phyloP scores from a whole-genome alignment of 2,329 filamentous ascomycete species.

The Daldinia sp. region DNA sequence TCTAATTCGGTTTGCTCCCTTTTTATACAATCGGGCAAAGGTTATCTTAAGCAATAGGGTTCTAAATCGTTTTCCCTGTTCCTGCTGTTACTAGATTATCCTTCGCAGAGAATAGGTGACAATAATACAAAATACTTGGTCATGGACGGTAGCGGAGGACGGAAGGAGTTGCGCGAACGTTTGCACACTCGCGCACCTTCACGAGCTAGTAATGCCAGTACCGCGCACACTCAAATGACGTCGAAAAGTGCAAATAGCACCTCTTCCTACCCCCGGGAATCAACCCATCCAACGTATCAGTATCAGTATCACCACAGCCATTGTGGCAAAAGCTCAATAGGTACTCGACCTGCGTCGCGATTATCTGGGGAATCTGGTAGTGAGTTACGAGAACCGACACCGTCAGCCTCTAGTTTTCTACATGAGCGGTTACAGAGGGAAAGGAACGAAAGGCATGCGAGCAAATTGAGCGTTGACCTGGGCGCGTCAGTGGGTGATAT shows the following conservation, averaged over 20 bases:
- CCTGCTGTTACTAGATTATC: neutral
- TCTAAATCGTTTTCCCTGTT: neutral
- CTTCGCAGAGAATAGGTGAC: neutral
- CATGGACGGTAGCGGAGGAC: constrained; percentile 40
- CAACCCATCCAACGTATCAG: constrained; percentile 50
- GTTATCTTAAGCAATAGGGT: neutral
- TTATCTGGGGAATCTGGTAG: constrained; percentile 54
- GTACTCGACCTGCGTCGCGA: constrained; percentile 51
- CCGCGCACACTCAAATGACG: constrained; percentile 52
- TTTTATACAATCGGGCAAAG: neutral
- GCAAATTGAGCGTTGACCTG: constrained; percentile 50
- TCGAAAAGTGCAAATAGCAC: constrained; percentile 55
- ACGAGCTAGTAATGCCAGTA: constrained; percentile 52
- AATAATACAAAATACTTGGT: constrained; percentile 5
- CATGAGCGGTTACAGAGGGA: constrained; percentile 64
- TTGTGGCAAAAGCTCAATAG: constrained; percentile 47
- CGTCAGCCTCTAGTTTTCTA: constrained; percentile 59
- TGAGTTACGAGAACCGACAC: constrained; percentile 52
- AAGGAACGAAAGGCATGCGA: constrained; percentile 55
- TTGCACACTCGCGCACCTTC: constrained; percentile 54
- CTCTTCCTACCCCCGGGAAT: constrained; percentile 51
- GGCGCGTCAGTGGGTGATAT: constrained; percentile 51
- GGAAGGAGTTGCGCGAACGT: constrained; percentile 41
- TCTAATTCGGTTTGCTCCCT: neutral
- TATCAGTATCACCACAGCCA: constrained; percentile 54